Percentiles rank a stretch among this genome's conserved stretches.
These are phyloP conservation scores for Cercospora citrullina DNA, from an alignment of 2,329 filamentous ascomycete genomes.

Conservation along the genomic window DNA sequence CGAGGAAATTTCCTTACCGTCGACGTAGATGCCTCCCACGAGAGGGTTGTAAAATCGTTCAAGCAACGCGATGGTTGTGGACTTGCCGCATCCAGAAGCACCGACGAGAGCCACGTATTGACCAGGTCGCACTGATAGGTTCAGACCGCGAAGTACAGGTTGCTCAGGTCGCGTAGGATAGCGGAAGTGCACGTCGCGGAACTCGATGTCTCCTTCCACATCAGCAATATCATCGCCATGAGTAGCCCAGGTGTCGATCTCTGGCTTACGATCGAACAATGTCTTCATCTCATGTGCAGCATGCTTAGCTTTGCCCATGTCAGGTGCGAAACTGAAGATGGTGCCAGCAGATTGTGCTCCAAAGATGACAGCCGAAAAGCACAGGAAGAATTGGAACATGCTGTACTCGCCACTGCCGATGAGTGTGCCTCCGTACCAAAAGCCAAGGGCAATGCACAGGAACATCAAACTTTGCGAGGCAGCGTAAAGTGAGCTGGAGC, in stretches of 20 bases:
- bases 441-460: slow-evolving; percentile 79
- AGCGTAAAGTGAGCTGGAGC: slow-evolving; percentile 77
- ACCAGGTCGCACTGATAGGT: slow-evolving; percentile 70
- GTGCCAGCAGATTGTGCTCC: slow-evolving; percentile 88
- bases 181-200: slow-evolving; percentile 88
- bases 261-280: slow-evolving; percentile 78
- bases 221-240: slow-evolving; percentile 63
- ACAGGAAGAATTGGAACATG: slow-evolving; percentile 88
- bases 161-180: slow-evolving; percentile 91
- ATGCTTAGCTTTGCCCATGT: slow-evolving; percentile 90
- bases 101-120: slow-evolving; percentile 89
- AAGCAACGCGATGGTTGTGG: slow-evolving; percentile 84
- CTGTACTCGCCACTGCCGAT: slow-evolving; percentile 70
- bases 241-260: slow-evolving; percentile 77
- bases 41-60: slow-evolving; percentile 95
- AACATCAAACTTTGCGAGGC: slow-evolving; percentile 82
- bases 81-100: slow-evolving; percentile 92
- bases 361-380: slow-evolving; percentile 85
- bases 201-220: slow-evolving; percentile 79
- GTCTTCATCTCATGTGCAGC: slow-evolving; percentile 77
- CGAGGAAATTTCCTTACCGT: slow-evolving; percentile 76
- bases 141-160: slow-evolving; percentile 83
- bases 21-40: slow-evolving; percentile 75
- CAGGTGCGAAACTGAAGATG: slow-evolving; percentile 84
- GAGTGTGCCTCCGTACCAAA: slow-evolving; percentile 86